These are phyloP conservation scores for Wickerhamomyces sp. DNA, from an alignment of 1,139 yeast genomes.

Conservation along the genomic window DNA sequence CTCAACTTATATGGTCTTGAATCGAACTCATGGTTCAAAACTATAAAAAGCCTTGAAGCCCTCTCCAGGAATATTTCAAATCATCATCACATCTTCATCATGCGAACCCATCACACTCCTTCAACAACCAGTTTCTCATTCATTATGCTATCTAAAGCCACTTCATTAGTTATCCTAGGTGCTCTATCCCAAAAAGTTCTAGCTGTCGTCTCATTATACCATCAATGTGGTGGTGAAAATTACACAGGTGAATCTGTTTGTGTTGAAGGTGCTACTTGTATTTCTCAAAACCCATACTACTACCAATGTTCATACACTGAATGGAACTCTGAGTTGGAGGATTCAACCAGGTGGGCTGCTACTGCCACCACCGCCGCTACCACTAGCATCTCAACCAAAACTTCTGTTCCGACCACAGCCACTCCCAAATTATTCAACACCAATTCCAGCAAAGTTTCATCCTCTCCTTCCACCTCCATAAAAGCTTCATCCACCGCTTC, in stretches of 20 bases:
- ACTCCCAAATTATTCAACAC: background rate
- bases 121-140: too few relatives aligned
- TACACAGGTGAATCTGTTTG: constrained; percentile 8
- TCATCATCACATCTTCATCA: too few relatives aligned
- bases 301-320: constrained; percentile 9
- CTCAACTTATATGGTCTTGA: too few relatives aligned
- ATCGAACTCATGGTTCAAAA: too few relatives aligned
- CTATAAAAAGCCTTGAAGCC: too few relatives aligned
- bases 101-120: too few relatives aligned
- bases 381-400: background rate
- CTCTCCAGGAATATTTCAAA: too few relatives aligned
- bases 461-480: background rate
- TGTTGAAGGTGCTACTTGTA: constrained; percentile 10
- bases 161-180: background rate
- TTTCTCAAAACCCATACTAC: constrained; percentile 9
- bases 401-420: background rate
- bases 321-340: background rate
- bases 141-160: background rate
- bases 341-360: background rate
- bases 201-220: constrained; percentile 1
- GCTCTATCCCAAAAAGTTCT: background rate
- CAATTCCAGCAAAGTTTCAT: background rate
- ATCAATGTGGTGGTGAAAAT: constrained; percentile 13
- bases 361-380: background rate
- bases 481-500: background rate